Conservation (phyloP, 2,329 filamentous ascomycete species). For the Bisporella sp. region DNA sequence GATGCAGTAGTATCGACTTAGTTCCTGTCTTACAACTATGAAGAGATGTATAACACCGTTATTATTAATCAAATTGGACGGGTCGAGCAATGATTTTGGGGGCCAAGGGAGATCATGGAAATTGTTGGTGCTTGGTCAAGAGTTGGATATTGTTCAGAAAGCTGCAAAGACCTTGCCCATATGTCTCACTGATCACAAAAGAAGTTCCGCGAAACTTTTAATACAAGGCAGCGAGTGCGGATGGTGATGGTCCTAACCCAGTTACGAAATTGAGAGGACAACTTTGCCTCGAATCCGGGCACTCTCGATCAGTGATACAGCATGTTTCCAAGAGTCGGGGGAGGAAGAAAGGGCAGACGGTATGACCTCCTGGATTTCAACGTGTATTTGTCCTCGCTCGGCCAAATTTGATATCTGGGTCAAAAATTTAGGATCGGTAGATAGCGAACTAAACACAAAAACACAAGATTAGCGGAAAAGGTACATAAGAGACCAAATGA, state of each 20-base stretch:
- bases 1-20: too few species aligned
- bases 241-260: background rate
- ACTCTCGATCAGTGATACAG: conserved; percentile 14
- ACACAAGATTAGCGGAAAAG: too few species aligned
- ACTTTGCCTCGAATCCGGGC: conserved; percentile 17
- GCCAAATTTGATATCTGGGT: conserved; percentile 13
- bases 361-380: conserved; percentile 16
- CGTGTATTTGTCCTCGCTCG: conserved; percentile 15
- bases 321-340: conserved; percentile 10
- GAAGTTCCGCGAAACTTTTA: background rate
- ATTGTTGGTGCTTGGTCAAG: too few species aligned
- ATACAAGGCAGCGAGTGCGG: background rate
- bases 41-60: too few species aligned
- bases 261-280: conserved; percentile 14
- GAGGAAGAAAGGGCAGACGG: too few species aligned
- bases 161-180: too few species aligned
- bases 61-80: too few species aligned
- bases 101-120: too few species aligned
- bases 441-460: background rate
- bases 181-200: background rate
- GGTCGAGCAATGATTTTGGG: too few species aligned
- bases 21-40: too few species aligned
- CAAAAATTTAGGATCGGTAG: conserved; percentile 9
- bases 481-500: too few species aligned
- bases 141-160: too few species aligned